A percentile compares a stretch with the other conserved stretches of the same genome.
Conservation (phyloP, 1,284 basidiomycete species). For the Tilletia horrida region DNA sequence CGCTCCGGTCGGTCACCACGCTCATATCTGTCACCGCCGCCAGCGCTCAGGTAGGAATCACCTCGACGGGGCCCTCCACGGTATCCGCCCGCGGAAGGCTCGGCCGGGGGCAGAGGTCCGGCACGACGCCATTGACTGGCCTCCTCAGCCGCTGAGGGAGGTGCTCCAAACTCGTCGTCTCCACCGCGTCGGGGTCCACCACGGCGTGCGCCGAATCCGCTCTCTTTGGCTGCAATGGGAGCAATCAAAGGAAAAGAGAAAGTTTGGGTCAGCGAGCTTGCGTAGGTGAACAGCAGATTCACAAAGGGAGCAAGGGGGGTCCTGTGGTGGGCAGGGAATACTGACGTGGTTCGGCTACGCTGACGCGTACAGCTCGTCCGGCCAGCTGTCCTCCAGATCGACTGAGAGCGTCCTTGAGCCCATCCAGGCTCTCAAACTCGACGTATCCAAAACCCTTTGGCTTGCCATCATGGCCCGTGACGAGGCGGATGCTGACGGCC, state of each 20-base stretch:
- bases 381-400: slow-evolving; percentile 60
- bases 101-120: slow-evolving; percentile 64
- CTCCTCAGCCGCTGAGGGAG: slow-evolving; percentile 58
- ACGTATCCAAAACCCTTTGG: slow-evolving; percentile 98
- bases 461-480: slow-evolving; percentile 79
- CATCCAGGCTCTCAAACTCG: slow-evolving; percentile 80
- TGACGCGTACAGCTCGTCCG: slow-evolving; percentile 78
- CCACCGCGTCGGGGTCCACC: slow-evolving; percentile 53
- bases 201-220: slow-evolving; percentile 48
- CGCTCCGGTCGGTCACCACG: not conserved
- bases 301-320: slow-evolving; percentile 14
- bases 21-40: not conserved
- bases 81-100: slow-evolving; percentile 10
- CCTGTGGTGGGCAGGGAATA: slow-evolving; percentile 31
- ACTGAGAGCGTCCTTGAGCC: slow-evolving; percentile 69
- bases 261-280: too few species aligned
- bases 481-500: slow-evolving; percentile 84
- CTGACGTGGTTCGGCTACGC: slow-evolving; percentile 91
- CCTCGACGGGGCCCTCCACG: slow-evolving; percentile 9
- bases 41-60: slow-evolving; percentile 5
- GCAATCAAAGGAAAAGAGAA: not conserved
- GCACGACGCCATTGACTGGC: slow-evolving; percentile 75
- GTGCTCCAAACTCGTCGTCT: slow-evolving; percentile 42
- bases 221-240: slow-evolving; percentile 67
- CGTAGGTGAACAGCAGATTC: slow-evolving; percentile 20